Evolutionary conservation across 2,329 filamentous ascomycete genomes (phyloP), one percentile per base, ranked within the genome.

Genomic region (Arthrocladium fulminans): DNA sequence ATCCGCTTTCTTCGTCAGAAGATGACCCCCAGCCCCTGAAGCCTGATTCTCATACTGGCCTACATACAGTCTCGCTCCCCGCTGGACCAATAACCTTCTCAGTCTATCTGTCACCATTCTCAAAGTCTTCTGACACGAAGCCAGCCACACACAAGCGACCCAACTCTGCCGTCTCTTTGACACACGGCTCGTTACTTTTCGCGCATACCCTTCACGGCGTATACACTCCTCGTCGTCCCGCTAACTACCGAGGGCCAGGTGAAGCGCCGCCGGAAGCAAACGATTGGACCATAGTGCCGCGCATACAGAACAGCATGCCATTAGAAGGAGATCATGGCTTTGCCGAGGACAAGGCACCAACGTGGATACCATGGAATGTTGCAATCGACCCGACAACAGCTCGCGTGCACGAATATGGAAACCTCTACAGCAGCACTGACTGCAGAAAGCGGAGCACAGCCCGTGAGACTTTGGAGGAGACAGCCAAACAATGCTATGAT

Each of bases 181-280:
- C 72, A 51, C 65, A 67, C 34, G 71, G 71, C 1, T 59, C 68
- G 1, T 57, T 74, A 1, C 64, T 73, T 0, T 74, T 73, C 45
- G 65, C 69, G 0, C 56, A 70, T 8, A 62, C 68, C 4, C 61
- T 73, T 3, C 60, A 60, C 22, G 63, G 61, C 17, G 50, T 60
- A 4, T 56, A 57, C 25, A 57, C 51, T 4, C 51, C 57, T 50
- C 42, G 60, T 44, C 43, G 64, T 49, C 43, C 57, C 9, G 49
- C 58, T 37, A 43, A 57, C 54, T 61, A 61, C 58, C 29, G 17
- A 22, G 15, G 24, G n/a, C 48, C 57, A 43, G 57, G 54, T 13
- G 47, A 60, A 53, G 57, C 61, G 10, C 59, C 62, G 2, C 48
- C 58, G 1, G 47, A 61, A 2, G 60, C 61, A 1, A 57, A 60